phyloP scores from a whole-genome alignment of 805 yeast genomes.

The Suhomyces pyralidae region DNA sequence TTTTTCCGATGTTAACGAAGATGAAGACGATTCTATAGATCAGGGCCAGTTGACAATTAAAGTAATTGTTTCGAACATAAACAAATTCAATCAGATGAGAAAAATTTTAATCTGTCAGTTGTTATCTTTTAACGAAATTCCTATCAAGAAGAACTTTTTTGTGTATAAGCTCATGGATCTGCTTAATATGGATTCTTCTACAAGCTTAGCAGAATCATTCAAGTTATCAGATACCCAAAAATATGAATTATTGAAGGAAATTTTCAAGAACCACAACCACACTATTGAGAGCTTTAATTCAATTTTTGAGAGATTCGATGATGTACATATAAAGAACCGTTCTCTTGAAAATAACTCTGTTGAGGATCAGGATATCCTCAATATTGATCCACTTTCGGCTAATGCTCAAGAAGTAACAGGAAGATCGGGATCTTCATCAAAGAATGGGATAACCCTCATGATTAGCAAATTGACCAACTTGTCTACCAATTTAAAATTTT shows the following conservation, averaged over 20 bases:
- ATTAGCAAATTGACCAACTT: conserved; percentile 30
- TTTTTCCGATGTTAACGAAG: conserved; percentile 8
- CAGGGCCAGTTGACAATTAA: conserved; percentile 1
- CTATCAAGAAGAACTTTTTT: conserved; percentile 27
- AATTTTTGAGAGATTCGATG: conserved; percentile 28
- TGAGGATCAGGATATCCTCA: conserved; percentile 18
- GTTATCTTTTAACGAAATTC: conserved; percentile 32
- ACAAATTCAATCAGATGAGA: conserved; percentile 34
- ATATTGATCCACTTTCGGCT: not conserved
- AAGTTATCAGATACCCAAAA: conserved; percentile 11
- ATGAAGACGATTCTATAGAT: not conserved
- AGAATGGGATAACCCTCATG: conserved; percentile 19
- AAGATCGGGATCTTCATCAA: not conserved
- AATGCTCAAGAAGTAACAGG: not conserved
- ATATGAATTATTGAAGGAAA: conserved; percentile 14
- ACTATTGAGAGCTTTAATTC: conserved; percentile 18
- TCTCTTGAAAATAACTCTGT: not conserved
- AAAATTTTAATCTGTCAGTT: conserved; percentile 38
- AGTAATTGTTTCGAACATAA: conserved; percentile 10
- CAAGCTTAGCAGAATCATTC: not conserved
- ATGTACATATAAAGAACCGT: not conserved
- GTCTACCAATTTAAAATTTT: conserved; percentile 34
- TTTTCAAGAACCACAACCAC: conserved; percentile 23
- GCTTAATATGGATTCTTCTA: conserved; percentile 9
- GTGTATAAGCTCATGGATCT: conserved; percentile 25